These are phyloP conservation scores for Atkinsonella texensis DNA, from an alignment of 2,329 filamentous ascomycete species.

Conservation along the genomic window DNA sequence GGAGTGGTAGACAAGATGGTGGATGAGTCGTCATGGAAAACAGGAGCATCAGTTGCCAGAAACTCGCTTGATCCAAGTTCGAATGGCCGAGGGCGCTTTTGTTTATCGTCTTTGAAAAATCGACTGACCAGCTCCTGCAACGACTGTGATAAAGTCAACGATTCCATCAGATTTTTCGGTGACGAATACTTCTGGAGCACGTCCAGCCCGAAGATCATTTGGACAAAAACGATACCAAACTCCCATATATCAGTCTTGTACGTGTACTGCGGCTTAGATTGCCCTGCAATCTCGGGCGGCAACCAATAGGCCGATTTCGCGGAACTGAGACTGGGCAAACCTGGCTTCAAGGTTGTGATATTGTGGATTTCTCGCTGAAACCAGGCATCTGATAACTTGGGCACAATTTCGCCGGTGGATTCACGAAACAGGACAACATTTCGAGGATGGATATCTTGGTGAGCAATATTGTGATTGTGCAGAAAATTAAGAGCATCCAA, in stretches of 20 bases:
- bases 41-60: slow-evolving; percentile 50
- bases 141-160: slow-evolving; percentile 58
- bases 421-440: slow-evolving; percentile 71
- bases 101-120: slow-evolving; percentile 75
- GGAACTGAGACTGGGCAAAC: slow-evolving; percentile 40
- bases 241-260: slow-evolving; percentile 92
- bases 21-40: slow-evolving; percentile 36
- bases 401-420: slow-evolving; percentile 52
- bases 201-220: slow-evolving; percentile 85
- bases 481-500: slow-evolving; percentile 81
- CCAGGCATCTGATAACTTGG: slow-evolving; percentile 63
- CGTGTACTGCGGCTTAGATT: slow-evolving; percentile 49
- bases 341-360: slow-evolving; percentile 41
- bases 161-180: slow-evolving; percentile 60
- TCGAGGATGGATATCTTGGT: slow-evolving; percentile 68
- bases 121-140: slow-evolving; percentile 70
- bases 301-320: slow-evolving; percentile 74
- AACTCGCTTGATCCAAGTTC: slow-evolving; percentile 55
- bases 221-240: slow-evolving; percentile 78
- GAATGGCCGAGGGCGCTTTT: slow-evolving; percentile 75
- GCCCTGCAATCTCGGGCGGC: slow-evolving; percentile 60
- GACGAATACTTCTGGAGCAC: slow-evolving; percentile 67
- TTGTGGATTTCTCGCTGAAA: slow-evolving; percentile 58
- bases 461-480: slow-evolving; percentile 72
- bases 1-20: slow-evolving; percentile 29